A percentile compares a stretch with the other conserved stretches of the same genome.
These are phyloP conservation scores for Cercophora samala DNA, from an alignment of 495 filamentous ascomycete species.

Conservation along the genomic window DNA sequence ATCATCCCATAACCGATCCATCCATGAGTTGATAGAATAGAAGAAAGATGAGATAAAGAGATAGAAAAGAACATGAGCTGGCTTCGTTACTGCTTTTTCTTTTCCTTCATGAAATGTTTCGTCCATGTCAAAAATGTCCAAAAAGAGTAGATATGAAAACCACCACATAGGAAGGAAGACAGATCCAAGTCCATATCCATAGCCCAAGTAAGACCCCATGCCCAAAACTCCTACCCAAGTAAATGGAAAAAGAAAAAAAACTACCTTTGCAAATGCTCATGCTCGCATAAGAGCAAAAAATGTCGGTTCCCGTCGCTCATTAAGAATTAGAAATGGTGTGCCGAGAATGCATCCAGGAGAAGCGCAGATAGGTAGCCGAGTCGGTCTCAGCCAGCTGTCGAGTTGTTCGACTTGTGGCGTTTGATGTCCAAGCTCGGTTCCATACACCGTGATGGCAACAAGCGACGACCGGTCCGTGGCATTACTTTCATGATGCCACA, in stretches of 20 bases:
- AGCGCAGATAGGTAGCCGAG: not conserved
- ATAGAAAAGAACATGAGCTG: conserved; percentile 16
- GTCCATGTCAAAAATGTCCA: conserved; percentile 12
- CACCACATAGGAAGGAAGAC: not conserved
- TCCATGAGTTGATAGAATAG: not conserved
- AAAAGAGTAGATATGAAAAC: conserved; percentile 8
- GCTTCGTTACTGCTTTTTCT: conserved; percentile 32
- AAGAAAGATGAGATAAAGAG: not conserved
- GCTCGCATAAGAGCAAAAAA: not conserved
- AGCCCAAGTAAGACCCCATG: conserved; percentile 8
- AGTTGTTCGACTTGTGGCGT: not conserved
- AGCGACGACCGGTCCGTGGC: not conserved
- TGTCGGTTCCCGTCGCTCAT: conserved; percentile 8
- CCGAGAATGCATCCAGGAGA: conserved; percentile 17
- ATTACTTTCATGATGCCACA: not conserved
- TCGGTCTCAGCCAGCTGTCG: not conserved
- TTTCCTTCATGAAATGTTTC: conserved; percentile 5
- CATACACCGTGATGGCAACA: not conserved
- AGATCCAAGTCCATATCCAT: not conserved
- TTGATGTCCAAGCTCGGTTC: not conserved
- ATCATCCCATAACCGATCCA: not conserved
- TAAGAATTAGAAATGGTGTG: conserved; percentile 22
- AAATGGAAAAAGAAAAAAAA: conserved; percentile 2
- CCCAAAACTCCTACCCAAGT: not conserved
- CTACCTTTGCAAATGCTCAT: not conserved